phyloP scores from a whole-genome alignment of 2,329 filamentous ascomycete genomes.

The Albophoma yamanashiensis region DNA sequence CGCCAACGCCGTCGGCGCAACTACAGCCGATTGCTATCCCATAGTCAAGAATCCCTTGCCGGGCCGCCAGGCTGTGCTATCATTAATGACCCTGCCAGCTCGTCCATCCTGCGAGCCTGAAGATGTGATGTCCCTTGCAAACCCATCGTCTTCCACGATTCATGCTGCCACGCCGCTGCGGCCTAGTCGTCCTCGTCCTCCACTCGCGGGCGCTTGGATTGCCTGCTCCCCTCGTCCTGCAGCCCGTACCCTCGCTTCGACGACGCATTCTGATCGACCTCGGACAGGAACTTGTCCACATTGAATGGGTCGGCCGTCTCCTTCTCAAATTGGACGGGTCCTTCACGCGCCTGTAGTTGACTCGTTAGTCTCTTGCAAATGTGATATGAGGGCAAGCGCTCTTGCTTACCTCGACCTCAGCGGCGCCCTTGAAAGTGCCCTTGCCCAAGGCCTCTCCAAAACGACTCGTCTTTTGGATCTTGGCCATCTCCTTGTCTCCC shows the following conservation, averaged over 20 bases:
- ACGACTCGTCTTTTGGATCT: slow-evolving; percentile 73
- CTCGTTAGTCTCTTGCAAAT: slow-evolving; percentile 16
- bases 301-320: slow-evolving; percentile 81
- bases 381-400: neutral
- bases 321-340: slow-evolving; percentile 94
- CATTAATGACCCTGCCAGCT: neutral
- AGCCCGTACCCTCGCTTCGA: slow-evolving; percentile 69
- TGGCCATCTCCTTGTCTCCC: slow-evolving; percentile 74
- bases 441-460: slow-evolving; percentile 80
- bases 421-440: slow-evolving; percentile 83
- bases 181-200: slow-evolving; percentile 44
- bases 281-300: slow-evolving; percentile 84
- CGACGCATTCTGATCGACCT: slow-evolving; percentile 54
- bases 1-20: neutral
- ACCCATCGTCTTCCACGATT: neutral
- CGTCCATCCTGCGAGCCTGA: neutral
- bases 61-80: neutral
- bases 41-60: neutral
- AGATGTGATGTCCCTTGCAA: neutral
- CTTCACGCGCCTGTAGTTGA: slow-evolving; percentile 55
- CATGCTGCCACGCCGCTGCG: neutral
- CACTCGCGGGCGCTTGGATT: slow-evolving; percentile 65
- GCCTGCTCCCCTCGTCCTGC: slow-evolving; percentile 50
- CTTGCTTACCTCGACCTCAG: slow-evolving; percentile 61
- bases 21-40: neutral